phyloP scores from a whole-genome alignment of 306 rosid genomes.

The Nissolia schottii region DNA sequence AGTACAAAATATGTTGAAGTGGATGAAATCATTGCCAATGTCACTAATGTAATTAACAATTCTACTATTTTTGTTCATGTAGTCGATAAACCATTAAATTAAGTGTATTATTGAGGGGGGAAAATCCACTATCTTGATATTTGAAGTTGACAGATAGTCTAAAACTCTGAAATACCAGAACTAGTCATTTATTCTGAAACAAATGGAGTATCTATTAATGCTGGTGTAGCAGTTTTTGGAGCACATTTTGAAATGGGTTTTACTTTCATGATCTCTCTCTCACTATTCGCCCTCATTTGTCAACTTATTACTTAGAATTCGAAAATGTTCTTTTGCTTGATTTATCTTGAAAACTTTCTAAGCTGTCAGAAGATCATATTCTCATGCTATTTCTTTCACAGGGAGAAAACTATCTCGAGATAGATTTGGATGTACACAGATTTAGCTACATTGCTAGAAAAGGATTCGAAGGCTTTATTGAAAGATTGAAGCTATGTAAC shows the following conservation, averaged over 20 bases:
- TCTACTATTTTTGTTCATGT: too few relatives aligned
- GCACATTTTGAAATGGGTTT: not conserved
- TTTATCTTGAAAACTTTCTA: not conserved
- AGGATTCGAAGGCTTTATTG: constrained; percentile 81
- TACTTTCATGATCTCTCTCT: constrained; percentile 5
- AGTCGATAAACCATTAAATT: too few relatives aligned
- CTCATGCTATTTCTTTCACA: constrained; percentile 31
- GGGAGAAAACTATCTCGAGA: constrained; percentile 97
- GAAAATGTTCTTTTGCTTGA: not conserved
- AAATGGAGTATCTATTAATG: too few relatives aligned
- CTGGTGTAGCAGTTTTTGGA: not conserved
- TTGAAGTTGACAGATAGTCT: too few relatives aligned
- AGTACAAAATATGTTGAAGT: too few relatives aligned
- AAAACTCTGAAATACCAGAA: too few relatives aligned
- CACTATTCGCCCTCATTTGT: not conserved
- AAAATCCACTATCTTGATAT: too few relatives aligned
- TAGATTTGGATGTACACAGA: constrained; percentile 92
- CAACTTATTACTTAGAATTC: not conserved
- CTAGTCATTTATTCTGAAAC: too few relatives aligned
- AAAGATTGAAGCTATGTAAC: constrained; percentile 62
- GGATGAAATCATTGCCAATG: too few relatives aligned
- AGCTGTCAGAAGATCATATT: not conserved
- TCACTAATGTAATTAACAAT: too few relatives aligned
- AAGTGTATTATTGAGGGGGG: too few relatives aligned
- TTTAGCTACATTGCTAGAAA: constrained; percentile 90